Evolutionary conservation across 768 basidiomycete species (phyloP), one percentile per base, ranked within the genome.

Genomic region (Leucosporidium scottii): DNA sequence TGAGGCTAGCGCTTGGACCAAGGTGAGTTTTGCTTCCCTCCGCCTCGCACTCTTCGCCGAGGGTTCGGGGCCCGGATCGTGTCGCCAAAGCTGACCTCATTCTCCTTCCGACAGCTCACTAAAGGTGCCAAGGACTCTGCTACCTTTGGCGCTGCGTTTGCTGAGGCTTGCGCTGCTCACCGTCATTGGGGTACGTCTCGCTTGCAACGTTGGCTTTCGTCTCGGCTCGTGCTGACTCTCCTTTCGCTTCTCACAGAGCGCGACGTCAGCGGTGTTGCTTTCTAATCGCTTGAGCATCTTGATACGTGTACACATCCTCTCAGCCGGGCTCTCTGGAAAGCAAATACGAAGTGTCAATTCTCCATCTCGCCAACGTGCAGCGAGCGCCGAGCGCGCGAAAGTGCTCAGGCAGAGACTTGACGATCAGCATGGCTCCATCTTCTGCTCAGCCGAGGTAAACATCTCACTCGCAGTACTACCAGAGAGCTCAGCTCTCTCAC

Each of bases 91-190:
- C 39, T 44, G 39, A 44, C 39, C n/a, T 30, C 10, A 3, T 20
- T 3, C n/a, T 27, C n/a, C 3, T 13, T 9, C 27, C 27, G 5
- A 25, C 39, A 70, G 68, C 60, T 65, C 36, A 70, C 68, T 34
- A 67, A 73, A 13, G 75, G 71, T 18, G 68, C 70, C 2, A 74
- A 73, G 9, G 76, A 75, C 20, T 78, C 77, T 21, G 73, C 75
- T 12, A 73, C 78, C 53, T 77, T 79, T 66, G 73, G 74, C 27
- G 67, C 66, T 60, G 75, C 69, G 28, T 79, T 80, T 75, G 57
- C 78, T 55, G 78, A 77, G 44, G 76, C 77, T 9, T 69, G 79
- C 56, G 73, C 78, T 17, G 75, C 78, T 73, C 81, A 82, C 73
- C 68, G 79, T 27, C 77, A 77, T 53, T 81, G 80, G 79, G 77